Conservation (phyloP, 202 grass and related monocot genomes). For the Schoenoplectus triqueter region DNA sequence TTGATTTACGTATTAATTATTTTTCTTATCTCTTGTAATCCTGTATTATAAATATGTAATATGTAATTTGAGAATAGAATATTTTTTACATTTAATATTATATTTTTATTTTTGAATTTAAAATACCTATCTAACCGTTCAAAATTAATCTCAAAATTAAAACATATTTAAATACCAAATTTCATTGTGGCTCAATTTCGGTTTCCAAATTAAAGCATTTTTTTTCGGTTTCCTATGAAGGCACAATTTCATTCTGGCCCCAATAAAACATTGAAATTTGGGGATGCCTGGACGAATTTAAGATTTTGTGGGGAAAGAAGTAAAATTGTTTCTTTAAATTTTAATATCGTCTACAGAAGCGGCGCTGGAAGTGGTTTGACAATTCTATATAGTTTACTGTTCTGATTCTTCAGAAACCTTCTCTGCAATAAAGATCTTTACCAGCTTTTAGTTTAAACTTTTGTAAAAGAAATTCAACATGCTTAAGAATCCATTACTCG, state of each 20-base stretch:
- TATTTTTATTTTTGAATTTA: no score
- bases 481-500: not conserved
- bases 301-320: not conserved
- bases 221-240: not conserved
- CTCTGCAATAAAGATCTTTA: not conserved
- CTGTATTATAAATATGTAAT: no score
- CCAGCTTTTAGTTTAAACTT: not conserved
- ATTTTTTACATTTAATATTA: no score
- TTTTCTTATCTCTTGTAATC: no score
- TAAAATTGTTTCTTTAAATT: not conserved
- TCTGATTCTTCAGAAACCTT: not conserved
- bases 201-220: no score
- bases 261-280: not conserved
- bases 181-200: no score
- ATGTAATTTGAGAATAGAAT: no score
- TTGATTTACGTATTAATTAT: no score
- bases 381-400: not conserved
- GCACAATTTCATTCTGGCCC: not conserved
- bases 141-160: no score
- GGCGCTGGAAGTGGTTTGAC: constrained; percentile 37
- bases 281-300: not conserved
- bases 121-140: no score
- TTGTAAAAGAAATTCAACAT: not conserved
- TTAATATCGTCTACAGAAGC: constrained; percentile 28
- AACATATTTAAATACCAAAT: no score